Conservation (phyloP, 75 land plant species). For the Picea sitchensis region DNA sequence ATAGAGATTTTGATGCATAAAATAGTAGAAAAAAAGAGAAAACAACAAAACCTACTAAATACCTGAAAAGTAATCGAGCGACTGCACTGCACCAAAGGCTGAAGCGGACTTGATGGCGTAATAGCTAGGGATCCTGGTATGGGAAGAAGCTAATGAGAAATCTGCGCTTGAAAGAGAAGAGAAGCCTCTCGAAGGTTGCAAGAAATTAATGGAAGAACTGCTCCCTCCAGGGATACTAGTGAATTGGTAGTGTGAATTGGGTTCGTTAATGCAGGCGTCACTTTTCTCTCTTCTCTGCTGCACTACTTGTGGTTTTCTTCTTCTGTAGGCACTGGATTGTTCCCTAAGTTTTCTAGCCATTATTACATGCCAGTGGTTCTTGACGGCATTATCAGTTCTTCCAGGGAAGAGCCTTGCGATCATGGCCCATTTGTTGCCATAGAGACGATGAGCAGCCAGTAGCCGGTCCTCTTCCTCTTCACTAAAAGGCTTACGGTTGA, state of each 20-base stretch:
- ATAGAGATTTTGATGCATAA: neutral
- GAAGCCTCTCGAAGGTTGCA: neutral
- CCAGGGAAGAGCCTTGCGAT: slow-evolving; percentile 58
- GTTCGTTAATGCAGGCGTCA: neutral
- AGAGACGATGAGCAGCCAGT: slow-evolving; percentile 48
- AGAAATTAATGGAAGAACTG: neutral
- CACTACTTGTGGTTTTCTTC: slow-evolving; percentile 15
- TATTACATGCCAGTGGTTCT: slow-evolving; percentile 65
- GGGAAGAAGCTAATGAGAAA: neutral
- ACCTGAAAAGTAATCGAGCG: neutral
- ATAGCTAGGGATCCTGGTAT: neutral
- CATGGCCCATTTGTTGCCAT: slow-evolving; percentile 66
- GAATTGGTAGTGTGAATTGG: slow-evolving; percentile 1
- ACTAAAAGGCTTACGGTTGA: slow-evolving; percentile 54
- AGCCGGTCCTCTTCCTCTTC: slow-evolving; percentile 69
- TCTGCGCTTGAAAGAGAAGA: neutral
- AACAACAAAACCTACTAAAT: neutral
- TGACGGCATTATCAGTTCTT: slow-evolving; percentile 54
- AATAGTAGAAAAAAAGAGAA: neutral
- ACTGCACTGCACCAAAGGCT: neutral
- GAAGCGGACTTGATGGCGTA: neutral
- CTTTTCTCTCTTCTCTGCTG: slow-evolving; percentile 1
- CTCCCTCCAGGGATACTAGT: neutral
- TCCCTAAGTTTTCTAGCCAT: slow-evolving; percentile 54
- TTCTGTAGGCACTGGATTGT: slow-evolving; percentile 21